Percentiles rank a stretch among this genome's conserved stretches.
phyloP scores from a whole-genome alignment of 805 yeast genomes.

The Wickerhamiella shivajii region DNA sequence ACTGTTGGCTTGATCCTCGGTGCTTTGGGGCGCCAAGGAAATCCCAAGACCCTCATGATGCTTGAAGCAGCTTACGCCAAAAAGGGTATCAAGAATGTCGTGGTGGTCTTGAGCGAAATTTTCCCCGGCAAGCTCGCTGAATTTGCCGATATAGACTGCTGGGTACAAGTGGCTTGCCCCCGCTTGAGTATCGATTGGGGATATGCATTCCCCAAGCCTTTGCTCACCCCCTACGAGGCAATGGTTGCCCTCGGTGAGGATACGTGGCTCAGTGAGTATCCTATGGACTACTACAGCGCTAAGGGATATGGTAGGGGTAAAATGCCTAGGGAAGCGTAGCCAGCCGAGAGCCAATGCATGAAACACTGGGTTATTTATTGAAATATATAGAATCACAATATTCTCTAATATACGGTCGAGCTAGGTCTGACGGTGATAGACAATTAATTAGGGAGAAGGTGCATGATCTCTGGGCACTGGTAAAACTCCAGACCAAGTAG shows the following conservation, averaged over 20 bases:
- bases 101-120: constrained; percentile 78
- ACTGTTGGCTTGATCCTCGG: constrained; percentile 80
- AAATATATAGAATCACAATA: too few relatives aligned
- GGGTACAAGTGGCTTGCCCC: constrained; percentile 96
- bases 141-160: constrained; percentile 88
- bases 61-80: constrained; percentile 40
- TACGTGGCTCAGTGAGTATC: constrained; percentile 40
- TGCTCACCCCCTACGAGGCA: constrained; percentile 90
- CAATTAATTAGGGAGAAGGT: too few relatives aligned
- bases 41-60: constrained; percentile 54
- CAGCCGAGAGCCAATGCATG: not conserved
- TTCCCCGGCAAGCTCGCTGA: constrained; percentile 84
- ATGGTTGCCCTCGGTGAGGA: constrained; percentile 77
- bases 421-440: too few relatives aligned
- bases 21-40: constrained; percentile 92
- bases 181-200: constrained; percentile 97
- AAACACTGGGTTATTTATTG: too few relatives aligned
- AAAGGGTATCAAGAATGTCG: constrained; percentile 54
- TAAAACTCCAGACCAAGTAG: too few relatives aligned
- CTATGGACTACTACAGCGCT: constrained; percentile 88
- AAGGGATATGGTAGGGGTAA: constrained; percentile 89
- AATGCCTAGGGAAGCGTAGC: constrained; percentile 30
- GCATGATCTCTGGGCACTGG: too few relatives aligned
- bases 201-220: constrained; percentile 83
- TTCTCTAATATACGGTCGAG: too few relatives aligned